Evolutionary conservation across 768 basidiomycete species (phyloP), one percentile per base, ranked within the genome.

Genomic region (Kwoniella sp.): DNA sequence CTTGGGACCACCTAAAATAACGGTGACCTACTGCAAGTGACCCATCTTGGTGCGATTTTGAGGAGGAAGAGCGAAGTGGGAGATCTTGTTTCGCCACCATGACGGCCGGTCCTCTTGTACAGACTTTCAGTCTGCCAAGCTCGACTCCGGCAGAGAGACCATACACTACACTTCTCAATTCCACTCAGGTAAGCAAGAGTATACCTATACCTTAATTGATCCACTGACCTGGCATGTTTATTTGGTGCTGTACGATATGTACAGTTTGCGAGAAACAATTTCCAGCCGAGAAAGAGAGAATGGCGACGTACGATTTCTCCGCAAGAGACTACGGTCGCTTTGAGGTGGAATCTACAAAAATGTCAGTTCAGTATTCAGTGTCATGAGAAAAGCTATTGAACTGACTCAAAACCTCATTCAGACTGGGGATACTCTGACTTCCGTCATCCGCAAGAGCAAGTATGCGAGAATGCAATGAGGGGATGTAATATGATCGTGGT

Each of bases 401-500:
- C 29, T 49, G 17, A 37, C 4, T 54, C 26, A 15, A 22, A 3
- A 15, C 27, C 29, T 37, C 4, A 24, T 25, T 7, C 37, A 80
- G 79, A 74, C 24, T 80, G 77, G 71, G 72, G 72, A 1, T 68
- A 76, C 48, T 46, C 67, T 2, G 46, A 54, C 9, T 80, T 77
- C 53, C 55, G 77, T 40, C 72, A 73, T 24, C 69, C 72, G 13
- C 79, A 80, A 60, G 54, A 70, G 25, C 73, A 78, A 33, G 70
- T 80, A 13, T 77, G 78, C 64, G 53, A 62, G 4, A 70, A 68
- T 33, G 76, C 70, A 15, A 68, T 80, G 61, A 37, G 65, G 29
- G 79, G 72, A 22, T 67, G 68, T 19, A 77, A 80, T 68, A 70
- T 80, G 19, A 53, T 80, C 30, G 77, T 80, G 1, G 72, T 78